Base-by-base conservation (phyloP, 768 basidiomycete genomes). In the Trametes punicea region DNA sequence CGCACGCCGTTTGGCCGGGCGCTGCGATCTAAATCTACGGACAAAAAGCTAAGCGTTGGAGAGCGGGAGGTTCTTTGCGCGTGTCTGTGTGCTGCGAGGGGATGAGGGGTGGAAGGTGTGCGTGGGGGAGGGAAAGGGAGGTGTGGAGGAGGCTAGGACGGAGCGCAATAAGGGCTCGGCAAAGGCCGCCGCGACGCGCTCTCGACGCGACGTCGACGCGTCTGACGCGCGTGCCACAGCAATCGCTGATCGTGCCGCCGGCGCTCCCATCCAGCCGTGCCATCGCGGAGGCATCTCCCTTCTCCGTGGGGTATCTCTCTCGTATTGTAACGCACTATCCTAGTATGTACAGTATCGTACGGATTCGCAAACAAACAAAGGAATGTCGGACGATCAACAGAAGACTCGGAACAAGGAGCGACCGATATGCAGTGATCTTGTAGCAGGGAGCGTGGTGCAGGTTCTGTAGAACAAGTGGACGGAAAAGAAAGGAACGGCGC, bases 181-280 rank as follows among this genome's bases (percentile, higher is more conserved):
- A 54, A 54, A 46, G 23, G 25, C 52, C 52, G 44, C 42, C 52
- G 51, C 51, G 52, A 54, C 52, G 52, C 52, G 52, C 52, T 33
- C 52, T 54, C 52, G 52, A 54, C 52, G 52, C 52, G 52, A 46
- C 51, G 27, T 42, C 51, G 51, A 52, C 51, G 51, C 51, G 51
- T 27, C 52, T 46, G 31, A 30, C 52, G 44, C 51, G 51, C 36
- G 44, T 26, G 20, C 21, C 52, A n/a, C 44, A 45, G 50, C 34
- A 31, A 11, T 26, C 25, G 25, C 23, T 15, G 18, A 26, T 25
- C 34, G 5, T 36, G 13, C 9, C 15, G 13, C 4, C 34, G n/a
- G 13, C 42, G 13, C 42, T 41, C 21, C 40, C 16, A 10, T 23
- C n/a, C 21, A 39, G 9, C 38, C 10, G 5, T 27, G 8, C n/a